A percentile compares a stretch with the other conserved stretches of the same genome.
These are phyloP conservation scores for Mucor sp. DNA, from an alignment of 371 early-diverging fungal species.

Conservation along the genomic window DNA sequence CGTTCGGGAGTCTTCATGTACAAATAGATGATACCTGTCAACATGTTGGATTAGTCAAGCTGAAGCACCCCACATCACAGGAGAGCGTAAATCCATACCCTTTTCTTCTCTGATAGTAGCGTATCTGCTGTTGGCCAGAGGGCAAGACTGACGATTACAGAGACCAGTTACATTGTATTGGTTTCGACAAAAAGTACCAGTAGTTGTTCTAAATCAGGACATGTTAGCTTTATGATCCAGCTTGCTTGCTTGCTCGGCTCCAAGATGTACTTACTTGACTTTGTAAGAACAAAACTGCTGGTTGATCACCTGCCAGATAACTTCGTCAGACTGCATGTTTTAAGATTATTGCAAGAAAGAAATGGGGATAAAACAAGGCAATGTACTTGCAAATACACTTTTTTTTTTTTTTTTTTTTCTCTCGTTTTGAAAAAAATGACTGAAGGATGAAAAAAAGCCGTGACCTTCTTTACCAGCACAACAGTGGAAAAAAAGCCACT, in stretches of 20 bases:
- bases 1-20: constrained; percentile 98
- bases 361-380: background rate
- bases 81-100: constrained; percentile 48
- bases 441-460: background rate
- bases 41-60: background rate
- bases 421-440: background rate
- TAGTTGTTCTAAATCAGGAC: constrained; percentile 62
- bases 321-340: constrained; percentile 49
- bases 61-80: background rate
- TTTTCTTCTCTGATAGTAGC: constrained; percentile 96
- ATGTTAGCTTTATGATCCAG: background rate
- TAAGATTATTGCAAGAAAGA: constrained; percentile 1
- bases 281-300: constrained; percentile 92
- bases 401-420: constrained; percentile 8
- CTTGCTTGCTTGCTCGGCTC: too few relatives aligned
- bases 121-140: constrained; percentile 97
- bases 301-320: constrained; percentile 91
- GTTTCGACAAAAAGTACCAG: constrained; percentile 95
- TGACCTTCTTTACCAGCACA: background rate
- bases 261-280: constrained; percentile 73
- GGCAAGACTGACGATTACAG: constrained; percentile 97
- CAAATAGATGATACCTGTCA: constrained; percentile 76
- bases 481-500: background rate
- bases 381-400: background rate
- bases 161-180: constrained; percentile 98